These are phyloP conservation scores for Candida lessepsii DNA, from an alignment of 805 yeast species.

Conservation along the genomic window DNA sequence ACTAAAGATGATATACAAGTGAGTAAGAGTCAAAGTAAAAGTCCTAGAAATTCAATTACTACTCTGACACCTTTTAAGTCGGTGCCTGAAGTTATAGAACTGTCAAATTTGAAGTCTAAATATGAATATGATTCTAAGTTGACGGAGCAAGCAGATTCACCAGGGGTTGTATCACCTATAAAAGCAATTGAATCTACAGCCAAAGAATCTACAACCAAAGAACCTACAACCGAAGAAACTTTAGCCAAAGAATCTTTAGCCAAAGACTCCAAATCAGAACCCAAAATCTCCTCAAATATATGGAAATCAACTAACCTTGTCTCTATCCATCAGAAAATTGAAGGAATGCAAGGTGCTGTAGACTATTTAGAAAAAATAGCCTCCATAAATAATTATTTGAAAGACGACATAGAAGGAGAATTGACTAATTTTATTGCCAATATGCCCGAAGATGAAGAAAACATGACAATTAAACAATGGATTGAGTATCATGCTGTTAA, in stretches of 20 bases:
- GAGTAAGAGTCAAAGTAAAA: neutral
- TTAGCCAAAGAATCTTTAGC: too few species aligned
- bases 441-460: conserved; percentile 68
- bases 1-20: neutral
- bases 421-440: conserved; percentile 61
- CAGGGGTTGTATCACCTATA: too few species aligned
- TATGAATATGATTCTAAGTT: too few species aligned
- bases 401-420: conserved; percentile 66
- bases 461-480: conserved; percentile 75
- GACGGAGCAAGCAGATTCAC: too few species aligned
- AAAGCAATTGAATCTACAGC: too few species aligned
- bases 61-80: conserved; percentile 1
- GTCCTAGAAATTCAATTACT: neutral
- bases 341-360: conserved; percentile 35
- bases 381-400: conserved; percentile 40
- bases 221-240: too few species aligned
- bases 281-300: neutral
- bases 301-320: conserved; percentile 5
- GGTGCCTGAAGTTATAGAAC: too few species aligned
- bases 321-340: conserved; percentile 15
- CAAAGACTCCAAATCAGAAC: too few species aligned
- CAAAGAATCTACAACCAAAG: too few species aligned
- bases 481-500: conserved; percentile 52
- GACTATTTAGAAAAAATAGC: conserved; percentile 33
- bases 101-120: too few species aligned